Conservation (phyloP, 106 monocot genomes). For the Hemerocallis citrina region DNA sequence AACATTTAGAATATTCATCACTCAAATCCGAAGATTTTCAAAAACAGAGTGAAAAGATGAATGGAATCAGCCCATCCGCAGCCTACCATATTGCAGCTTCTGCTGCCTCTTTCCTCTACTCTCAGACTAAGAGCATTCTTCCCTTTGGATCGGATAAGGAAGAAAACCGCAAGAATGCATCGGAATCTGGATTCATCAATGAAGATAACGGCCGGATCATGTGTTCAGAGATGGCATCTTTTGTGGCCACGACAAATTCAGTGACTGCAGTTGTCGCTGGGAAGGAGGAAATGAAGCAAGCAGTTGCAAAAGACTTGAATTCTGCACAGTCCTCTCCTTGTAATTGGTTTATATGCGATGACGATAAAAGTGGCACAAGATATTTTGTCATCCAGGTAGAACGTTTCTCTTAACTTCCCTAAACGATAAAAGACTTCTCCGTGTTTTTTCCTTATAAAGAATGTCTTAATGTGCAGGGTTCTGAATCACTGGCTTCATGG, state of each 20-base stretch:
- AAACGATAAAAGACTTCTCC: not conserved
- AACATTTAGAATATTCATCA: not conserved
- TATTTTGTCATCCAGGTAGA: constrained; percentile 90
- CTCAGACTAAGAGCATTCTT: constrained; percentile 25
- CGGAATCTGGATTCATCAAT: not conserved
- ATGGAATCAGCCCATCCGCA: constrained; percentile 17
- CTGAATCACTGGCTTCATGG: constrained; percentile 85
- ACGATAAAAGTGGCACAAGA: constrained; percentile 52
- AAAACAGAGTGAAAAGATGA: constrained; percentile 5
- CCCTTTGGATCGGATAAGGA: constrained; percentile 24
- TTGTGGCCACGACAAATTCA: constrained; percentile 65
- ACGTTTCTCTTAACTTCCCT: not conserved
- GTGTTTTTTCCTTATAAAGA: not conserved
- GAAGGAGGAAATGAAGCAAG: constrained; percentile 62
- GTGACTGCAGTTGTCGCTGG: constrained; percentile 81
- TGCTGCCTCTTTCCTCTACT: constrained; percentile 76
- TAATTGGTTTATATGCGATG: constrained; percentile 90
- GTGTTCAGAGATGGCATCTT: constrained; percentile 35
- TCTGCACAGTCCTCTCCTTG: constrained; percentile 47
- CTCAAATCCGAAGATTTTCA: not conserved
- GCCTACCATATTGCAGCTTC: constrained; percentile 52
- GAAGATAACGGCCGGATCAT: not conserved
- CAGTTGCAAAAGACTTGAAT: constrained; percentile 61
- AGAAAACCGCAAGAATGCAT: not conserved
- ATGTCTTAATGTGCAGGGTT: constrained; percentile 47